Conservation (phyloP, 2,329 filamentous ascomycete species). For the Ceratocystis ficicola region DNA sequence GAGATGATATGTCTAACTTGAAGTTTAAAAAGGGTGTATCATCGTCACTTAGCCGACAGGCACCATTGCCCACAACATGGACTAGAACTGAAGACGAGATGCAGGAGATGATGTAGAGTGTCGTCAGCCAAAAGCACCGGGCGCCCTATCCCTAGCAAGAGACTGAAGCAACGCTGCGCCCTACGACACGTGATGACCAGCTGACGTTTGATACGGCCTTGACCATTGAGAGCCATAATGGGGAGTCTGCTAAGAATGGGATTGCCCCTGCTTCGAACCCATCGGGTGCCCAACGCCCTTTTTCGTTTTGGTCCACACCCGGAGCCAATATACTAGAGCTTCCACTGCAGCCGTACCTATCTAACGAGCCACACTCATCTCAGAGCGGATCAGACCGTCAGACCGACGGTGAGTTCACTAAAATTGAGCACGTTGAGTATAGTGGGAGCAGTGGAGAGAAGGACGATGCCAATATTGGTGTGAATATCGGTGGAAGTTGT, state of each 20-base stretch:
- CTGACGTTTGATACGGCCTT: conserved; percentile 22
- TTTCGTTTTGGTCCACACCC: background rate
- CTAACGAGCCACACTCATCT: background rate
- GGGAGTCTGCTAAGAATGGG: conserved; percentile 12
- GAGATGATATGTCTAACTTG: conserved; percentile 38
- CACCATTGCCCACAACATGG: conserved; percentile 22
- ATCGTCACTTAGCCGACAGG: background rate
- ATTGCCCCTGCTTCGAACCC: background rate
- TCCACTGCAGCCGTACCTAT: conserved; percentile 4
- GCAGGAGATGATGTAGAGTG: conserved; percentile 37
- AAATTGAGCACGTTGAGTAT: conserved; percentile 6
- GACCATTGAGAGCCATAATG: conserved; percentile 11
- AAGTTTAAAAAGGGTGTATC: conserved; percentile 39
- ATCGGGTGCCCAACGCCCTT: background rate
- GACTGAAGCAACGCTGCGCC: conserved; percentile 26
- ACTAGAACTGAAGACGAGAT: conserved; percentile 33
- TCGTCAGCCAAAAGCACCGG: conserved; percentile 30
- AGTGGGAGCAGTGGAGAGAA: background rate
- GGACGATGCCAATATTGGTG: background rate
- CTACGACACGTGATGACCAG: conserved; percentile 17
- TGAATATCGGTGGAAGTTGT: background rate
- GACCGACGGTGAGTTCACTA: background rate
- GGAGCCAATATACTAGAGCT: background rate
- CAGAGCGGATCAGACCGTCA: background rate
- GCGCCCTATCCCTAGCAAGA: conserved; percentile 30